Base-by-base conservation (phyloP, 1,284 basidiomycete genomes). In the Trichosporon coremiiforme region DNA sequence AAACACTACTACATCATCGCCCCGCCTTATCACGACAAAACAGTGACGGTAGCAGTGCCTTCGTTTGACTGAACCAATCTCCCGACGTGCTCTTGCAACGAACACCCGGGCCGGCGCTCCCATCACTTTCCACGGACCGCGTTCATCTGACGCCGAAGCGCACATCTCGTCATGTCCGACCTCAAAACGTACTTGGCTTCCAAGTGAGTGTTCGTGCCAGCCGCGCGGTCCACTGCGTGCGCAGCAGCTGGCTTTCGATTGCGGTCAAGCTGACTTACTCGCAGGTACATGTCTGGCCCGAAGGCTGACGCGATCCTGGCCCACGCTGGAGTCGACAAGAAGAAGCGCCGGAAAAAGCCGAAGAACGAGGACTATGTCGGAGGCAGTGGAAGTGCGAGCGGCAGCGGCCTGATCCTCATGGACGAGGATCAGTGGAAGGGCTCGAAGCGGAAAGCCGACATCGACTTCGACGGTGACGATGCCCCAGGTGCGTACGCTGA, bases 271-370 rank as follows among this genome's bases (percentile, higher is more conserved):
- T 22, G 41, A 33, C 50, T 68, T 76, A 31, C 72, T 60, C n/a
- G 9, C 67, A 83, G 84, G 67, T 99, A 99, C 84, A 97, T 98
- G 93, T 92, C 95, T 6, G 96, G 96, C 0, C 90, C 93, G 0
- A 99, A 98, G 81, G 95, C 95, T 3, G 96, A 98, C 75, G 95
- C 94, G 15, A 98, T 99, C 74, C 87, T 98, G 4, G 86, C 93
- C 4, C 87, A 88, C 64, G 83, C 87, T 0, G 87, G 86, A 1
- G 86, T 87, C 0, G 85, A 87, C 66, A 68, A 78, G 35, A 80
- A 79, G 75, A 90, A 89, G 83, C 57, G 57, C 13, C 87, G 84
- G 77, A 86, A 92, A 86, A 93, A 91, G 82, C 87, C 88, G 65
- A 92, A 90, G 81, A 84, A 83, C 38, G 86, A 86, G 70, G 84